These are phyloP conservation scores for Ustilago vetiveriae DNA, from an alignment of 1,284 basidiomycete species.

Conservation along the genomic window DNA sequence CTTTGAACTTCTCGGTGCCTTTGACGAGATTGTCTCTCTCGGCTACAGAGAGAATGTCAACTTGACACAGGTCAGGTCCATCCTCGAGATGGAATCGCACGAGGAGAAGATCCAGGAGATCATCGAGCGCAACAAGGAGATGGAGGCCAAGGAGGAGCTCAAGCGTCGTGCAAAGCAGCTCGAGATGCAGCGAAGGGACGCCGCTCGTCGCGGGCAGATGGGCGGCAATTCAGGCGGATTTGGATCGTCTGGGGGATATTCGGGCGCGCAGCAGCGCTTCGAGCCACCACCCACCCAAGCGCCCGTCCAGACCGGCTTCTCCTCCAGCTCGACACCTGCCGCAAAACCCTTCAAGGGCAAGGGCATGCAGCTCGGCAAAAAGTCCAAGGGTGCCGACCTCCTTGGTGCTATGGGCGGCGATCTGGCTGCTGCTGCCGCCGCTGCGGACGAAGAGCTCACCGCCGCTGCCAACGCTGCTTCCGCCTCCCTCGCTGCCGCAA, in stretches of 20 bases:
- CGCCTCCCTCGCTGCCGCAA: conserved; percentile 46
- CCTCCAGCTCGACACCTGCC: conserved; percentile 39
- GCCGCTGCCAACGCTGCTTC: conserved; percentile 69
- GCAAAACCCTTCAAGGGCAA: conserved; percentile 87
- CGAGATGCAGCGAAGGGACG: conserved; percentile 87
- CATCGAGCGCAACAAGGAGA: conserved; percentile 98
- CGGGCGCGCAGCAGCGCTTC: conserved; percentile 42
- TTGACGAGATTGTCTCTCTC: conserved; percentile 94
- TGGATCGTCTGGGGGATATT: conserved; percentile 36
- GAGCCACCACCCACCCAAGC: conserved; percentile 54
- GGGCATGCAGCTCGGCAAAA: conserved; percentile 99
- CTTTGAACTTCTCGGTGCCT: conserved; percentile 94
- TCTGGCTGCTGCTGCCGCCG: conserved; percentile 47
- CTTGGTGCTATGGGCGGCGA: conserved; percentile 80
- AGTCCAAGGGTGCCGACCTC: conserved; percentile 84
- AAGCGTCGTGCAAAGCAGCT: conserved; percentile 97
- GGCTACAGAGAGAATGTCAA: conserved; percentile 95
- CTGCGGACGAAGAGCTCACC: conserved; percentile 68
- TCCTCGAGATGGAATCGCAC: conserved; percentile 98
- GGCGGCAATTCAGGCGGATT: conserved; percentile 50
- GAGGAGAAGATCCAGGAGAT: conserved; percentile 99
- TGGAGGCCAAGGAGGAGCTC: conserved; percentile 98
- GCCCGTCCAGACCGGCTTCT: conserved; percentile 55
- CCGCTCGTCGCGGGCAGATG: conserved; percentile 57
- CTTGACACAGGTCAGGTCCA: conserved; percentile 87